Evolutionary conservation across 306 rosid genomes (phyloP).

Genomic region (Acacia confusa): DNA sequence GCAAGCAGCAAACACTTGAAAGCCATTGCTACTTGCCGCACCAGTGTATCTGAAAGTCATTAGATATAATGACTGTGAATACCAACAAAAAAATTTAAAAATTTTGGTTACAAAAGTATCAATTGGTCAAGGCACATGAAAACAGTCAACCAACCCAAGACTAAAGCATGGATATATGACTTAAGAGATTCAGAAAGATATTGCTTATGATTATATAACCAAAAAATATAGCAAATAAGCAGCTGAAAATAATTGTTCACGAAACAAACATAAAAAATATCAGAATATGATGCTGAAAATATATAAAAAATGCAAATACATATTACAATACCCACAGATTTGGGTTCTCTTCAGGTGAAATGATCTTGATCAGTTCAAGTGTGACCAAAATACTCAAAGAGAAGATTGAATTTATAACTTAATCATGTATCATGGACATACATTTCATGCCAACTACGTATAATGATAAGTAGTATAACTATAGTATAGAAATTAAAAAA

Average conservation of each 20-base stretch:
- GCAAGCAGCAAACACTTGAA: conserved; percentile 75
- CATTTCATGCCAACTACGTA: neutral
- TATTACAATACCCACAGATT: neutral
- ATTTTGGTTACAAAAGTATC: neutral
- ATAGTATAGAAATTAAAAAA: neutral
- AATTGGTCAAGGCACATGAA: neutral
- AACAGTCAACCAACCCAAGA: neutral
- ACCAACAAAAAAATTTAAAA: conserved; percentile 12
- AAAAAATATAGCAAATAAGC: neutral
- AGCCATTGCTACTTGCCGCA: conserved; percentile 86
- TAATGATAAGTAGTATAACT: conserved; percentile 14
- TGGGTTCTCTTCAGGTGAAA: neutral
- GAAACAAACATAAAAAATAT: neutral
- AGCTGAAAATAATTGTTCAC: neutral
- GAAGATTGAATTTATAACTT: neutral
- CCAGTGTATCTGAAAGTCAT: conserved; percentile 68
- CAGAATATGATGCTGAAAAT: neutral
- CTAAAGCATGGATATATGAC: conserved; percentile 4
- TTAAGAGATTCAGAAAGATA: conserved; percentile 7
- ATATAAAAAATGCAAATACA: neutral
- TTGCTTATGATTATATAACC: neutral
- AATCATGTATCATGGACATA: neutral
- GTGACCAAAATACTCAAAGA: neutral
- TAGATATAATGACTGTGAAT: conserved; percentile 17
- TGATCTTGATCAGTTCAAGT: neutral